Evolutionary conservation across 768 basidiomycete genomes (phyloP), one percentile per base, ranked within the genome.

Genomic region (Mycena haematopus): DNA sequence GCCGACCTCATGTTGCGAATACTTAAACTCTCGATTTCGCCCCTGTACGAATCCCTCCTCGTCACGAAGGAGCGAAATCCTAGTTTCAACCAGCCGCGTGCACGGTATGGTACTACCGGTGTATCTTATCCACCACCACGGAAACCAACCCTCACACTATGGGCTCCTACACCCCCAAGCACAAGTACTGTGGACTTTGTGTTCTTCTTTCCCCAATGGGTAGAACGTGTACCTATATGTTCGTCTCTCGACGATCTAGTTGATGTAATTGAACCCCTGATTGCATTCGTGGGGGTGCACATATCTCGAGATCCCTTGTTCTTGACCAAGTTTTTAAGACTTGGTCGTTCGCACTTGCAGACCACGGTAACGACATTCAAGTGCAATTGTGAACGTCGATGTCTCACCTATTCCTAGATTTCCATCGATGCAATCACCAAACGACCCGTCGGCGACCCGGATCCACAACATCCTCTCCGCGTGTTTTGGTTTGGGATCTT

Each of bases 191-290:
- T 82, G n/a, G 86, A 90, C 53, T 96, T 93, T 69, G 84, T 93
- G 6, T 97, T 93, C 80, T 98, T 97, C 82, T 96, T 89, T 73
- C 91, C 93, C 14, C 81, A 87, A 58, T 98, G 95, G 95, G 73
- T 77, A 15, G 84, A 89, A 47, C 81, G 83, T 52, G 78, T 96
- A 31, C 92, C 92, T 6, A 68, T 87, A 31, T 90, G 90, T 71
- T 75, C 78, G 8, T 78, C 79, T 0, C 71, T 86, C 52, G 88
- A 89, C 45, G 95, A 96, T 69, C 73, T 97, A 36, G 78, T 85
- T 60, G 82, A 87, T 68, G 85, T 95, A 46, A 82, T 93, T 27
- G 88, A 94, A 65, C 91, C 93, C 17, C 77, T 95, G 42, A 81
- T 97, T 79, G 81, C 81, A 57, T 91, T 95, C 71, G 79, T 95